A percentile compares a stretch with the other conserved stretches of the same genome.
Conservation (phyloP, 1,284 basidiomycete genomes). For the Tausonia pullulans region DNA sequence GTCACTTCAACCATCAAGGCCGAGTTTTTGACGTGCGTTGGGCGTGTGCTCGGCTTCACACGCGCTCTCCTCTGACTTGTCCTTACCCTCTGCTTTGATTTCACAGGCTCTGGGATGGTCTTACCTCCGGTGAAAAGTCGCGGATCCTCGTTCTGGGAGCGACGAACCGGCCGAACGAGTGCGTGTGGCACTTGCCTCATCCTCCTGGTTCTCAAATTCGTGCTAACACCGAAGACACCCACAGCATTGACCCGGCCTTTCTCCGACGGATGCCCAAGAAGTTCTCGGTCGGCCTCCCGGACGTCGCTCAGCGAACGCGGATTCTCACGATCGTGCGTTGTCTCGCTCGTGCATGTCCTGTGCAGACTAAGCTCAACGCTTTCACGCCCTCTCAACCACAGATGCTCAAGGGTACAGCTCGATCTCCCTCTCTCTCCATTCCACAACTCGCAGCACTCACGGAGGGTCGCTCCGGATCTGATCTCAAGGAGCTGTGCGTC, state of each 20-base stretch:
- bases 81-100: slow-evolving; percentile 6
- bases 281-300: slow-evolving; percentile 80
- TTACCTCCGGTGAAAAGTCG: slow-evolving; percentile 58
- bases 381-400: slow-evolving; percentile 28
- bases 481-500: slow-evolving; percentile 73
- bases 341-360: background rate
- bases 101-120: slow-evolving; percentile 83
- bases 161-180: slow-evolving; percentile 70
- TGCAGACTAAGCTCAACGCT: background rate
- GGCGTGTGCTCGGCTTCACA: background rate
- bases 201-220: background rate
- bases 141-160: slow-evolving; percentile 90
- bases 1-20: slow-evolving; percentile 99
- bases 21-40: slow-evolving; percentile 90
- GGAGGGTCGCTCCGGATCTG: slow-evolving; percentile 76
- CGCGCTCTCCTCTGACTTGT: background rate
- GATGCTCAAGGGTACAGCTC: slow-evolving; percentile 72
- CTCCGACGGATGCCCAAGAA: slow-evolving; percentile 94
- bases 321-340: slow-evolving; percentile 71
- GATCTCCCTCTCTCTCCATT: slow-evolving; percentile 56
- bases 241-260: slow-evolving; percentile 92
- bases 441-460: slow-evolving; percentile 57
- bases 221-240: slow-evolving; percentile 21
- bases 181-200: background rate
- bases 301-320: slow-evolving; percentile 66